Evolutionary conservation across 73 alveolate genomes (phyloP).

Genomic region (Tetrahymena malaccensis): DNA sequence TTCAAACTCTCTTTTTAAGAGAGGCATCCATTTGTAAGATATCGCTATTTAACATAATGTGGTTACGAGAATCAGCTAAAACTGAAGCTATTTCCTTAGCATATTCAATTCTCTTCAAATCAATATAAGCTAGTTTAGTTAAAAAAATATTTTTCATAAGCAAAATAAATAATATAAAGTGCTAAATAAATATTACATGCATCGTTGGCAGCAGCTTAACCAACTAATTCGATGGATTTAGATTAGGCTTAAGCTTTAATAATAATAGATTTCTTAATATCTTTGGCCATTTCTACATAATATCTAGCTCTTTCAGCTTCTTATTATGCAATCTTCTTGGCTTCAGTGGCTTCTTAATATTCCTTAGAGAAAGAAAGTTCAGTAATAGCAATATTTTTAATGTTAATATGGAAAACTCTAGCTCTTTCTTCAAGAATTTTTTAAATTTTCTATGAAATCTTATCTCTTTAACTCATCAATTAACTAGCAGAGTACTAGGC

Average conservation of each 20-base stretch:
- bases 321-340: constrained; percentile 93
- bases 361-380: constrained; percentile 61
- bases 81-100: constrained; percentile 74
- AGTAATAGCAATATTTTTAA: constrained; percentile 91
- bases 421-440: constrained; percentile 74
- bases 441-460: constrained; percentile 65
- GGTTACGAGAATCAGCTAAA: constrained; percentile 69
- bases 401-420: constrained; percentile 65
- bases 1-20: background rate
- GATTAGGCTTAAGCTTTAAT: constrained; percentile 93
- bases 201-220: constrained; percentile 55
- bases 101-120: constrained; percentile 78
- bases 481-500: constrained; percentile 73
- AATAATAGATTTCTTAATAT: constrained; percentile 79
- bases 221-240: constrained; percentile 67
- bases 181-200: constrained; percentile 24
- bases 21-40: constrained; percentile 48
- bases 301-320: constrained; percentile 93
- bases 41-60: constrained; percentile 65
- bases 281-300: constrained; percentile 81
- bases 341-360: constrained; percentile 70
- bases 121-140: constrained; percentile 65
- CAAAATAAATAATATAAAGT: background rate
- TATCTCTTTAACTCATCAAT: constrained; percentile 79
- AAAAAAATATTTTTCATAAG: background rate